A percentile compares a stretch with the other conserved stretches of the same genome.
These are phyloP conservation scores for Colletotrichum sp. DNA, from an alignment of 2,329 filamentous ascomycete species.

Conservation along the genomic window DNA sequence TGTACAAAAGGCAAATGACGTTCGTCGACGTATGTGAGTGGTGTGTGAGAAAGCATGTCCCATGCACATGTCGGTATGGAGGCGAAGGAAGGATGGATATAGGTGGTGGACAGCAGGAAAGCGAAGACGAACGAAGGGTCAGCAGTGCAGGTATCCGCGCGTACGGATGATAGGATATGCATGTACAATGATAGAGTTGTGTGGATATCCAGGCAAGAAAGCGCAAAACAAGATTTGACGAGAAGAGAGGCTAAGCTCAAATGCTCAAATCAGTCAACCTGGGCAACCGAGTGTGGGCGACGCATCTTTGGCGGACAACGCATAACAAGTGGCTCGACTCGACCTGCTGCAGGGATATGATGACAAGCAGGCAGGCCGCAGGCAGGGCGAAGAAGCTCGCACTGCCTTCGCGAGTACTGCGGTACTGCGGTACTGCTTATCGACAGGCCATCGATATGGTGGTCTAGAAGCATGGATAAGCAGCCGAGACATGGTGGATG, in stretches of 20 bases:
- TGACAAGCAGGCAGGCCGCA: background rate
- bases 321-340: background rate
- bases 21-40: background rate
- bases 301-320: background rate
- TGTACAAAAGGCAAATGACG: background rate
- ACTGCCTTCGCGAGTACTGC: background rate
- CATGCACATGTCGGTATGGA: background rate
- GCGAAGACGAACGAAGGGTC: background rate
- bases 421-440: background rate
- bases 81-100: background rate
- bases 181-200: background rate
- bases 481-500: background rate
- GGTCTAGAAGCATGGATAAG: background rate
- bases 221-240: slow-evolving; percentile 7
- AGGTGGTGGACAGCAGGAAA: background rate
- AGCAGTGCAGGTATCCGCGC: background rate
- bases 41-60: background rate
- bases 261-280: background rate
- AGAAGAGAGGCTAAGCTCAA: background rate
- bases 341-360: background rate
- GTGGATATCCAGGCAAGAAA: background rate
- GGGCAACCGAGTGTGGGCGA: background rate
- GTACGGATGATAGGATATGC: background rate
- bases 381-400: background rate
- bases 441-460: background rate